These are phyloP conservation scores for Hypoxylon rubiginosum DNA, from an alignment of 2,329 filamentous ascomycete species.

Conservation along the genomic window DNA sequence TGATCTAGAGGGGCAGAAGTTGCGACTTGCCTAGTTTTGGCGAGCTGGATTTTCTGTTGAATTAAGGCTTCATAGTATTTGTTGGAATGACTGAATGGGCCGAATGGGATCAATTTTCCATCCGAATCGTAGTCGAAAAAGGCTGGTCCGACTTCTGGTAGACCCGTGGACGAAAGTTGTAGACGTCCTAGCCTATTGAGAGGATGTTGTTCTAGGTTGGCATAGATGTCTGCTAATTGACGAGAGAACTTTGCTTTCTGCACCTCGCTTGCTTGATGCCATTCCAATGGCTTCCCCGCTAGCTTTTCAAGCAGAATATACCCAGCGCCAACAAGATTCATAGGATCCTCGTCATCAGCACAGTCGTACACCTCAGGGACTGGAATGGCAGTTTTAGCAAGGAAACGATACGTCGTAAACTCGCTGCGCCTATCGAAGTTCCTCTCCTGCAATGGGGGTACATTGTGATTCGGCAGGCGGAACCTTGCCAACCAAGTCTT, in stretches of 20 bases:
- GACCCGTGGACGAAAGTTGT: neutral
- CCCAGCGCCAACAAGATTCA: neutral
- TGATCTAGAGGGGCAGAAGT: neutral
- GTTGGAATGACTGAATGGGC: neutral
- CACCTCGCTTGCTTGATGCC: neutral
- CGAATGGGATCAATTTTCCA: neutral
- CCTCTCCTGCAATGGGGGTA: neutral
- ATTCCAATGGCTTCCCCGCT: neutral
- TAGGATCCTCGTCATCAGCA: neutral
- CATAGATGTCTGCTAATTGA: neutral
- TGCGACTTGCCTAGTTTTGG: neutral
- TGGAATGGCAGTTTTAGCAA: neutral
- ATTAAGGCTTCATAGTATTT: neutral
- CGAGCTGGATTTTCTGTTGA: neutral
- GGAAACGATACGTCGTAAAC: neutral
- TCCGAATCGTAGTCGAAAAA: neutral
- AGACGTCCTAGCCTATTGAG: neutral
- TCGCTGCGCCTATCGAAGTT: neutral
- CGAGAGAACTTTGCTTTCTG: neutral
- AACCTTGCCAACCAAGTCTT: neutral
- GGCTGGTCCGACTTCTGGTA: neutral
- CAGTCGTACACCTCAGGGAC: neutral
- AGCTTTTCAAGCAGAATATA: neutral
- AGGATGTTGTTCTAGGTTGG: neutral
- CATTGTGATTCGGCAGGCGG: neutral